Evolutionary conservation across 441 rosid genomes (phyloP), one percentile per base, ranked within the genome.

Genomic region (Mallotus repandus): DNA sequence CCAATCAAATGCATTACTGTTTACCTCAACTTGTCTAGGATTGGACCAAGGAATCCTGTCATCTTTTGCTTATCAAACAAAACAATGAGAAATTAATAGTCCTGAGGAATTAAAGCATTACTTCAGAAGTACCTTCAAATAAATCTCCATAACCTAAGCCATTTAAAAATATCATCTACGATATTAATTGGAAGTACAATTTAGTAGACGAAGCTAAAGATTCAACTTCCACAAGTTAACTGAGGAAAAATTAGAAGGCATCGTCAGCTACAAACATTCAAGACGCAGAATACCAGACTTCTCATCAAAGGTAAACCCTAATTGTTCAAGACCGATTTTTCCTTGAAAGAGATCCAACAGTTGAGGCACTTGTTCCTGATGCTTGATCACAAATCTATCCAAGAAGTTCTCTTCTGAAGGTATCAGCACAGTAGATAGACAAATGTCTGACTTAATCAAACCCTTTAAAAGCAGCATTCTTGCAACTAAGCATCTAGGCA

Each of bases 401-500:
- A 75, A 19, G 65, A 80, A 80, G 4, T 1, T 0, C 16, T 68
- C 38, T 12, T 79, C 77, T 12, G 62, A 11, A 9, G 12, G 29
- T 5, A 0, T 2, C 16, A 80, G 70, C 14, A 78, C 12, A 1
- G 53, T 4, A 1, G 25, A 9, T 22, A 77, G 15, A 35, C 9
- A 7, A 1, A 55, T 18, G 38, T 59, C 35, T 18, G 29, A 43
- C 64, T 55, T 50, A 8, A 80, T 25, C 63, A 76, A 69, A 29
- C 73, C 75, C 43, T 73, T 69, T 4, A 54, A 32, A 65, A 55
- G 21, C 52, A 69, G 21, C 21, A 69, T 19, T 45, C 52, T 38
- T 22, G 21, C 12, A 19, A 69, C 72, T 19, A 29, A 55, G 13
- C 57, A 58, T 63, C 83, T 68, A 1, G 83, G 77, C 0, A 69